Evolutionary conservation across 305 asterid species (phyloP), one percentile per base, ranked within the genome.

Genomic region (Salvia sclarea): DNA sequence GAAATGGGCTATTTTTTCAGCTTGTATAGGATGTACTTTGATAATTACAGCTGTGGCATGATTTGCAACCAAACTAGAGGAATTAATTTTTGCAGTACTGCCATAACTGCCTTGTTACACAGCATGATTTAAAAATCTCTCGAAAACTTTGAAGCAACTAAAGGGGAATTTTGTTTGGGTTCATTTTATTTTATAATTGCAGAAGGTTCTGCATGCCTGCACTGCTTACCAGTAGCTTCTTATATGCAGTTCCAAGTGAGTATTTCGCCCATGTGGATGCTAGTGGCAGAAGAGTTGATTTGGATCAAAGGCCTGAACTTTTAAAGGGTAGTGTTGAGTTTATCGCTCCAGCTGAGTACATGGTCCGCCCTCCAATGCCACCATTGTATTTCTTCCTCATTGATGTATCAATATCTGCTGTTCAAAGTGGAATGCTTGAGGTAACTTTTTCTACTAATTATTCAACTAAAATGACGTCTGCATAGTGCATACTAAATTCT

Each of bases 301-400:
- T 95, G 85, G 97, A 95, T 73, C 98, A 86, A 77, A 82, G 97
- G 72, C 99, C 98, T 67, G 99, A 95, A 80, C 98, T 95, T 60
- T 79, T 81, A 11, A 84, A 91, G 82, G 99, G 99, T 17, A 89
- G 94, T 70, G 97, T 95, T 69, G 99, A 95, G 70, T 89, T 85
- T 78, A 84, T 95, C 71, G 99, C 99, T 58, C 98, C 98, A 57
- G 88, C 97, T 68, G 99, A 95, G 65, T 95, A 95, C 79, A 95
- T 95, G 99, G 90, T 95, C 81, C 98, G 99, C 53, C 96, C 97
- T 71, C 99, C 99, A 38, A 94, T 94, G 98, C 99, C 98, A 4
- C 99, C 99, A 37, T 68, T 80, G 62, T 94, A 86, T 71, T 91
- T 94, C 79, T 94, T 94, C 66, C 97, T 94, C 81, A 94, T 94